phyloP scores from a whole-genome alignment of 306 rosid species.

The Inga oerstediana region DNA sequence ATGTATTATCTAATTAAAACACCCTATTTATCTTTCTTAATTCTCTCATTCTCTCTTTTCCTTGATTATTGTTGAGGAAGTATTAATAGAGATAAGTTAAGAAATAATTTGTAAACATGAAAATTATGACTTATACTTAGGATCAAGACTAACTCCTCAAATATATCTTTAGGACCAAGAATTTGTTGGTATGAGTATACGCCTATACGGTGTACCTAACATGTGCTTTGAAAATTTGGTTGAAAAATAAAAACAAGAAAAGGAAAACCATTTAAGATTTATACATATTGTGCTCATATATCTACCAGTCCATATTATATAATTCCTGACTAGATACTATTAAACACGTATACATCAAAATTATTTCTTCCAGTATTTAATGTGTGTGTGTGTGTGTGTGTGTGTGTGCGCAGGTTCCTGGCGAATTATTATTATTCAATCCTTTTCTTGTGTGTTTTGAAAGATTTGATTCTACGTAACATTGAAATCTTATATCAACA shows the following conservation, averaged over 20 bases:
- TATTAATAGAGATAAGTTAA: too few species aligned
- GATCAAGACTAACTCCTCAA: too few species aligned
- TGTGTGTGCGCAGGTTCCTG: not conserved
- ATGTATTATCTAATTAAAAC: too few species aligned
- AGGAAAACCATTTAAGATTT: not conserved
- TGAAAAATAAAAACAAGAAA: not conserved
- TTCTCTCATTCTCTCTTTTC: too few species aligned
- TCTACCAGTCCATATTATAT: not conserved
- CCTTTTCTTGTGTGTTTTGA: not conserved
- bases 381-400: too few species aligned
- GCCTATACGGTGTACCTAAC: not conserved
- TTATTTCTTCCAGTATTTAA: not conserved
- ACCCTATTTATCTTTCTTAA: too few species aligned
- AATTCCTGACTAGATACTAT: not conserved
- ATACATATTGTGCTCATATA: not conserved
- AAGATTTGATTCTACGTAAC: not conserved
- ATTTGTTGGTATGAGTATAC: too few species aligned
- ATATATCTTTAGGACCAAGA: too few species aligned
- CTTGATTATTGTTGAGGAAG: too few species aligned
- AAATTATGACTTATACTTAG: too few species aligned
- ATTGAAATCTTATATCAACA: not conserved
- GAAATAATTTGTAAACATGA: too few species aligned
- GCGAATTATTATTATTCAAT: too few species aligned
- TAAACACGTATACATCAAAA: not conserved
- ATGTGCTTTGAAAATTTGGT: not conserved